Base-by-base conservation (phyloP, 352 stramenopile genomes). In the Peronospora farinosa region DNA sequence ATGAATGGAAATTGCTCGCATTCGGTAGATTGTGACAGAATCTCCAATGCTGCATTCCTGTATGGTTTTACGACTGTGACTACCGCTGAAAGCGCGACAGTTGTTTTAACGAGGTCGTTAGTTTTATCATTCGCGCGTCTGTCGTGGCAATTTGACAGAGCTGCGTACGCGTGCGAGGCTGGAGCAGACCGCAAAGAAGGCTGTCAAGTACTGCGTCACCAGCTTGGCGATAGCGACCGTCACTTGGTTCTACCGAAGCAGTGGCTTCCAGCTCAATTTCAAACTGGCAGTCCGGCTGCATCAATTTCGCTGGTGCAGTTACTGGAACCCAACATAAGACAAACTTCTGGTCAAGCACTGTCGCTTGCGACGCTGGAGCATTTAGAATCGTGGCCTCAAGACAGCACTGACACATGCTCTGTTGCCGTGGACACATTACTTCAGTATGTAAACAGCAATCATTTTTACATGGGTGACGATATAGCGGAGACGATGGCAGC, bases 401-500 rank as follows among this genome's bases (percentile, higher is more conserved):
- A 31, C 11, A 53, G 1, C 7, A 25, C 13, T 32, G 33, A 7
- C 11, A 7, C 12, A 21, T 70, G 62, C 47, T 60, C 52, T 19
- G n/a, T 47, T 11, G 42, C 7, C n/a, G 41, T 72, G 0, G 72
- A 80, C 27, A 50, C 60, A 23, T 76, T 60, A 33, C 60, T 78
- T 17, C 42, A 51, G 19, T 72, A 76, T 40, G 45, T 71, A 0
- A 17, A 49, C 4, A 40, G 27, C 42, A 62, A 65, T 30, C 63
- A 72, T 17, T 60, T 78, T 15, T 67, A 63, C 32, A 39, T 74
- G 7, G 40, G 54, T 15, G 36, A 46, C 3, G 48, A 57, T 32
- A 41, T 77, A 23, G 47, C 59, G n/a, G 50, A 65, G 7, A 68
- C 72, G 1, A 74, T 81, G 50, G 57, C 69, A 45, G 60, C 63